phyloP scores from a whole-genome alignment of 2,329 filamentous ascomycete genomes.

The Penicillium fuscoglaucum region DNA sequence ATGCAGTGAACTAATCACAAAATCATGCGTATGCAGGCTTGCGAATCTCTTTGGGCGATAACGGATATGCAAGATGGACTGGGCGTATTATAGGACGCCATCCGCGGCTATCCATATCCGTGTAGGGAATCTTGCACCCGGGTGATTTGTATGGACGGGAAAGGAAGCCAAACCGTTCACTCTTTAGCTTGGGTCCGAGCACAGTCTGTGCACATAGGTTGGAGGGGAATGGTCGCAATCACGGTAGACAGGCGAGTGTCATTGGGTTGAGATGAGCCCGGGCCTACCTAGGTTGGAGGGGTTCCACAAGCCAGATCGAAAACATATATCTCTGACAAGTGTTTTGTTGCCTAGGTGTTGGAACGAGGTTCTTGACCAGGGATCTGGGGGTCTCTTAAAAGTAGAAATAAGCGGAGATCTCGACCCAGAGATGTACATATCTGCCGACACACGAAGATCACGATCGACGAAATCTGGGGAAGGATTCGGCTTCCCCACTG shows the following conservation, averaged over 20 bases:
- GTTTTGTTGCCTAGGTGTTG: background rate
- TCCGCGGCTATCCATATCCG: background rate
- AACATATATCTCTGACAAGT: background rate
- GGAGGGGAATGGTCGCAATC: background rate
- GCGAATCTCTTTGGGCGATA: background rate
- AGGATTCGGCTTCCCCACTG: background rate
- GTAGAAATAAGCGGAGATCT: background rate
- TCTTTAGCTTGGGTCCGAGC: background rate
- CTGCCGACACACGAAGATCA: background rate
- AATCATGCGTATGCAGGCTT: background rate
- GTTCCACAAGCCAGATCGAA: background rate
- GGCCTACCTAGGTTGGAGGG: background rate
- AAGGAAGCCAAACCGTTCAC: background rate
- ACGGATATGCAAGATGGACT: background rate
- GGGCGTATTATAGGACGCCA: background rate
- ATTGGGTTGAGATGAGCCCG: background rate
- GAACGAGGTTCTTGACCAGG: background rate
- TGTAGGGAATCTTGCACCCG: background rate
- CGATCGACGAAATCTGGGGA: conserved; percentile 8
- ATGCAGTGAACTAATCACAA: background rate
- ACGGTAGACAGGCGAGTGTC: background rate
- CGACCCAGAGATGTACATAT: background rate
- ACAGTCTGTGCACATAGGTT: background rate
- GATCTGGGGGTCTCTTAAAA: background rate
- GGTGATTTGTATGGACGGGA: background rate